Percentiles rank a stretch among this genome's conserved stretches.
These are phyloP conservation scores for Aspergillus candidus DNA, from an alignment of 2,329 filamentous ascomycete genomes.

Conservation along the genomic window DNA sequence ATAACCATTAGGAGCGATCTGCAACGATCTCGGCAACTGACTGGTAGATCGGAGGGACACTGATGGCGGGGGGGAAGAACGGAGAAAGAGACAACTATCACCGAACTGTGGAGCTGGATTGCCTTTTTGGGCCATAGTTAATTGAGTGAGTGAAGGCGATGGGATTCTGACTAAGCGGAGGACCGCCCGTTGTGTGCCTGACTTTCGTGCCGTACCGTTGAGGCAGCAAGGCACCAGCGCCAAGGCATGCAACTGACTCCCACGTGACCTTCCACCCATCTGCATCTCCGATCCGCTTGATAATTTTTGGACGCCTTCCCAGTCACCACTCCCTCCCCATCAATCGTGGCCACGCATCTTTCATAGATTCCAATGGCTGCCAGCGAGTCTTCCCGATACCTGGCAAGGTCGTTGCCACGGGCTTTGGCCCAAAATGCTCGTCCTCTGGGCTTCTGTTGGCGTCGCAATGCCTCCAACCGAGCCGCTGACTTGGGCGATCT, in stretches of 20 bases:
- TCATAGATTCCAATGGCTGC: slow-evolving; percentile 31
- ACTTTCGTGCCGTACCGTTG: neutral
- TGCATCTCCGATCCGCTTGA: slow-evolving; percentile 18
- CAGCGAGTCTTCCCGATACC: slow-evolving; percentile 34
- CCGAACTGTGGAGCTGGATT: neutral
- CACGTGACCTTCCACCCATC: slow-evolving; percentile 8
- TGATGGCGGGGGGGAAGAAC: neutral
- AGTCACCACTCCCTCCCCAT: slow-evolving; percentile 13
- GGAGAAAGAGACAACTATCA: neutral
- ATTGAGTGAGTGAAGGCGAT: slow-evolving; percentile 10
- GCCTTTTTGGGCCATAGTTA: neutral
- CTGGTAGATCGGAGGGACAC: too few species aligned
- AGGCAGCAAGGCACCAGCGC: slow-evolving; percentile 2
- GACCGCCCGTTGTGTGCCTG: slow-evolving; percentile 7
- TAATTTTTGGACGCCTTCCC: slow-evolving; percentile 25
- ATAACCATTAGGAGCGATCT: too few species aligned
- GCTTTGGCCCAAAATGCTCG: slow-evolving; percentile 27
- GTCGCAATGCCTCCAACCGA: slow-evolving; percentile 45
- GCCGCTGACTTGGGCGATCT: slow-evolving; percentile 38
- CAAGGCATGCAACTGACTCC: slow-evolving; percentile 10
- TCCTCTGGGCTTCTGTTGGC: slow-evolving; percentile 26
- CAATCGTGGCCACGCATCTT: slow-evolving; percentile 11
- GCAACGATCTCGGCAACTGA: too few species aligned
- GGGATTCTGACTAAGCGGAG: slow-evolving; percentile 8
- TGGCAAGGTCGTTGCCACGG: slow-evolving; percentile 34